phyloP scores from a whole-genome alignment of 2,329 filamentous ascomycete species.

The Pseudocercospora fijiensis region DNA sequence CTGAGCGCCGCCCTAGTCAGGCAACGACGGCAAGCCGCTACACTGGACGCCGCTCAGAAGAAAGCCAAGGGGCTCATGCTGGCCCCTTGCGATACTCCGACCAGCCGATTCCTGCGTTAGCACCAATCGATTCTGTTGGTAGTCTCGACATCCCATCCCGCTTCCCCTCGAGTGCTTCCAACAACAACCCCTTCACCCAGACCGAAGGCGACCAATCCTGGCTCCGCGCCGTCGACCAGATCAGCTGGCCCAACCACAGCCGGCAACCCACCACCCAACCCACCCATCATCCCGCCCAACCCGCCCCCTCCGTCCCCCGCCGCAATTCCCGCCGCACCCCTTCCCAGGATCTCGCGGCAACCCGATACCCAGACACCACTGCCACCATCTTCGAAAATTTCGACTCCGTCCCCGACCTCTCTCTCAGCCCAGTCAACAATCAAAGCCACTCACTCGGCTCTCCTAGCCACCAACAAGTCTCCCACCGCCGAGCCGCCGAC shows the following conservation, averaged over 20 bases:
- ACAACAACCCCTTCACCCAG: background rate
- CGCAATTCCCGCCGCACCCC: slow-evolving; percentile 30
- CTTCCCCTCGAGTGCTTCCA: slow-evolving; percentile 31
- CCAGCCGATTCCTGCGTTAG: slow-evolving; percentile 30
- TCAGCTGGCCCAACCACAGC: slow-evolving; percentile 30
- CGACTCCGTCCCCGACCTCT: slow-evolving; percentile 23
- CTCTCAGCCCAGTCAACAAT: background rate
- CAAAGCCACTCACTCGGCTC: slow-evolving; percentile 2
- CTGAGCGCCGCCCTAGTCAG: slow-evolving; percentile 20
- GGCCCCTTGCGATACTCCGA: slow-evolving; percentile 21
- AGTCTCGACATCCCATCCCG: slow-evolving; percentile 35
- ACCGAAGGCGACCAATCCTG: slow-evolving; percentile 26
- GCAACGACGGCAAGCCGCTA: slow-evolving; percentile 12
- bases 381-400: slow-evolving; percentile 31
- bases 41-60: slow-evolving; percentile 1
- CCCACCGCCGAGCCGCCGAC: slow-evolving; percentile 33
- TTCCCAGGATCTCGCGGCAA: slow-evolving; percentile 23
- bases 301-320: slow-evolving; percentile 28
- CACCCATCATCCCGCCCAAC: too few species aligned
- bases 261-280: slow-evolving; percentile 13
- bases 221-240: slow-evolving; percentile 33
- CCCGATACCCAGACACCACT: slow-evolving; percentile 11
- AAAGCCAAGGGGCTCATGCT: background rate
- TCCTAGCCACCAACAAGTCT: slow-evolving; percentile 18
- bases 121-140: slow-evolving; percentile 33